phyloP scores from a whole-genome alignment of 1,284 basidiomycete genomes.

The Tilletia horrida region DNA sequence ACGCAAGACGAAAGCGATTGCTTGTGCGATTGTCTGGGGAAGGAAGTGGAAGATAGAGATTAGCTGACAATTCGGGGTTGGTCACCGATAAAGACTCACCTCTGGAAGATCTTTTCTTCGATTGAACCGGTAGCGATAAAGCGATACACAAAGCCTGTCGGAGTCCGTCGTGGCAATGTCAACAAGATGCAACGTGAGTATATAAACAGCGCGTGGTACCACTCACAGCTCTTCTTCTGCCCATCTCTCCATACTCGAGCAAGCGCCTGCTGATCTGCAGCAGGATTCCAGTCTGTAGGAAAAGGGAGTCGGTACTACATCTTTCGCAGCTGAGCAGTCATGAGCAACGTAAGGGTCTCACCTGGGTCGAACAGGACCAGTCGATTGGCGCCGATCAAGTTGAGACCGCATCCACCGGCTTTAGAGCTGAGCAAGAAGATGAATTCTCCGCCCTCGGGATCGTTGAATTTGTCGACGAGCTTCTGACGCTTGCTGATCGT shows the following conservation, averaged over 20 bases:
- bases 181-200: slow-evolving; percentile 14
- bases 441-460: slow-evolving; percentile 90
- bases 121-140: slow-evolving; percentile 97
- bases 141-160: slow-evolving; percentile 86
- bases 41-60: neutral
- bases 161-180: too few species aligned
- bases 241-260: slow-evolving; percentile 99
- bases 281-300: slow-evolving; percentile 83
- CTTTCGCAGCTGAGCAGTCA: slow-evolving; percentile 13
- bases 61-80: too few species aligned
- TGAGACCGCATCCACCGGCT: slow-evolving; percentile 97
- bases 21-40: slow-evolving; percentile 69
- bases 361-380: slow-evolving; percentile 89
- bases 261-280: slow-evolving; percentile 95
- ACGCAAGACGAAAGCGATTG: slow-evolving; percentile 95
- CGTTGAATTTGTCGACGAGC: slow-evolving; percentile 94
- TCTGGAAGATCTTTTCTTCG: slow-evolving; percentile 97
- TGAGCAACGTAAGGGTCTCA: neutral
- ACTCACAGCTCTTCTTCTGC: slow-evolving; percentile 73
- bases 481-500: slow-evolving; percentile 90
- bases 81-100: slow-evolving; percentile 58
- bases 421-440: slow-evolving; percentile 97
- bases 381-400: slow-evolving; percentile 94
- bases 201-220: neutral
- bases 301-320: slow-evolving; percentile 50